These are phyloP conservation scores for Triadica sebifera DNA, from an alignment of 345 rosid species.

Conservation along the genomic window DNA sequence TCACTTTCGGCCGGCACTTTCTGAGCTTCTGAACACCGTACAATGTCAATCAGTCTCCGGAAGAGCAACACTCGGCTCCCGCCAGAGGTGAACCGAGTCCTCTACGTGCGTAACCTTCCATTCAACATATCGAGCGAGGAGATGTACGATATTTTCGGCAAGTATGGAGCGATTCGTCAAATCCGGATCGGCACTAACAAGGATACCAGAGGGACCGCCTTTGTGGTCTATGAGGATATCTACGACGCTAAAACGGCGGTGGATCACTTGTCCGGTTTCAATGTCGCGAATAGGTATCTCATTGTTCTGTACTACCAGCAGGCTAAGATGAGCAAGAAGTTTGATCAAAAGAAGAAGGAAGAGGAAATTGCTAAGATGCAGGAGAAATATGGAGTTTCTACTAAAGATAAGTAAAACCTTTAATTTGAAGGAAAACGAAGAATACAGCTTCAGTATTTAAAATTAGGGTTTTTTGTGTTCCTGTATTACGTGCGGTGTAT, in stretches of 20 bases:
- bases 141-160: conserved; percentile 99
- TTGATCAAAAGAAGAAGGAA: conserved; percentile 90
- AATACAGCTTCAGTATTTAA: not conserved
- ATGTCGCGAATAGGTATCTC: conserved; percentile 87
- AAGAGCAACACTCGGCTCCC: conserved; percentile 89
- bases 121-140: conserved; percentile 98
- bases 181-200: conserved; percentile 85
- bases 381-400: conserved; percentile 88
- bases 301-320: conserved; percentile 92
- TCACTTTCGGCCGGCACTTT: too few species aligned
- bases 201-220: conserved; percentile 93
- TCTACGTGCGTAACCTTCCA: conserved; percentile 95
- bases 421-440: not conserved
- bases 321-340: conserved; percentile 90
- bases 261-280: conserved; percentile 96
- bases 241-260: conserved; percentile 97
- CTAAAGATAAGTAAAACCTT: conserved; percentile 62
- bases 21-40: not conserved
- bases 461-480: not conserved
- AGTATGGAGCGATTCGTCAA: conserved; percentile 96
- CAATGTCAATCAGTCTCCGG: conserved; percentile 71
- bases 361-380: conserved; percentile 80
- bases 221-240: conserved; percentile 93
- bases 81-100: conserved; percentile 90
- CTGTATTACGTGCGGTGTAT: not conserved